phyloP scores from a whole-genome alignment of 2,329 filamentous ascomycete genomes.

The Fusarium sp. region DNA sequence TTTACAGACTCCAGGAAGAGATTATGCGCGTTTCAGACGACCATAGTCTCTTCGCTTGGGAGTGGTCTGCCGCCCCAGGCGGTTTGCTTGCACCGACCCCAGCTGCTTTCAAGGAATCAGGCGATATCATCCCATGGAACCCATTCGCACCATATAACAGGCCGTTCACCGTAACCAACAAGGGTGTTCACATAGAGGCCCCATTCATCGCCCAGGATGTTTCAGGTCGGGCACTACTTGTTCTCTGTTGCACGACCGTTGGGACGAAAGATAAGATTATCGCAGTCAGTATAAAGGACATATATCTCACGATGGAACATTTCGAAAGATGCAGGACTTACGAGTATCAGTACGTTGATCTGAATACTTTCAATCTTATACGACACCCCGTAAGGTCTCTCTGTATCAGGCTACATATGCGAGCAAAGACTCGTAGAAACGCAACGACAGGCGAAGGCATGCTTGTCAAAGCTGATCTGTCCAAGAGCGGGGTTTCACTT shows the following conservation, averaged over 20 bases:
- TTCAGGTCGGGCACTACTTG: background rate
- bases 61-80: rapidly evolving
- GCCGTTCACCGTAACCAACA: slow-evolving; percentile 7
- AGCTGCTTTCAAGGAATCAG: slow-evolving; percentile 1
- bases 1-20: slow-evolving; percentile 17
- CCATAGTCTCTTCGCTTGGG: slow-evolving; percentile 15
- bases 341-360: background rate
- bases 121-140: slow-evolving; percentile 7
- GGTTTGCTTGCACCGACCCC: background rate
- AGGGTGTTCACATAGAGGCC: slow-evolving; percentile 14
- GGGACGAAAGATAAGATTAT: background rate
- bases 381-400: background rate
- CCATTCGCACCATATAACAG: slow-evolving; percentile 1
- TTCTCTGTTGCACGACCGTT: slow-evolving; percentile 10
- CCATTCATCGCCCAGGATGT: slow-evolving; percentile 6
- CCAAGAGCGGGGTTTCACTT: background rate
- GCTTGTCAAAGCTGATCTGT: too few relatives aligned
- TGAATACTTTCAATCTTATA: background rate
- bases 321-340: slow-evolving; percentile 8
- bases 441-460: too few relatives aligned
- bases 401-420: background rate
- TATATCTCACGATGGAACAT: slow-evolving; percentile 28
- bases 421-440: rapidly evolving
- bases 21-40: slow-evolving; percentile 12
- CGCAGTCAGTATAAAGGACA: background rate